Base-by-base conservation (phyloP, 495 filamentous ascomycete species). In the Evernia prunastri region DNA sequence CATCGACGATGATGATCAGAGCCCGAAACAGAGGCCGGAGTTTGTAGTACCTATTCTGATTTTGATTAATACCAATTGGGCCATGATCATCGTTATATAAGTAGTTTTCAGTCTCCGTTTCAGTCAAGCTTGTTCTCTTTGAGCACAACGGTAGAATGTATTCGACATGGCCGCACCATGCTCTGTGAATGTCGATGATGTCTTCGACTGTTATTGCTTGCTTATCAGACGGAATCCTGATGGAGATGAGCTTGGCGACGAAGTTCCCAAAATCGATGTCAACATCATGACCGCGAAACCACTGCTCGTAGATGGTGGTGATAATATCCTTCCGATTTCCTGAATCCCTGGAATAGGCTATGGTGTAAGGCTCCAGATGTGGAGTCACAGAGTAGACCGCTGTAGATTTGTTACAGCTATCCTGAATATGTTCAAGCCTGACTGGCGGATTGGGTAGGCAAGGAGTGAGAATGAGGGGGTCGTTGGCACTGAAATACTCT, bases 81-180 rank as follows among this genome's bases (percentile, higher is more conserved):
- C 59, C 59, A n/a, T 49, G 36, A 47, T 47, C 9, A n/a, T 47
- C n/a, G 43, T 47, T 47, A n/a, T 47, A 47, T 47, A 9, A 47
- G 23, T 47, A n/a, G 42, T 43, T 18, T 43, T 43, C 42, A 20
- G n/a, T 43, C 43, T 43, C 39, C 59, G 43, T 35, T 51, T 36
- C 59, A 27, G 39, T 27, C 27, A 23, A 36, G 23, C 36, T 36
- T n/a, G 43, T n/a, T 47, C n/a, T 47, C 43, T 25, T 61, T 25
- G 59, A 43, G 43, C 59, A 61, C 33, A 36, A 61, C 18, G 59
- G 59, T 61, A 61, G 40, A 51, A 25, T 61, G 59, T 29, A 15
- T 47, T 61, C 59, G 23, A 61, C 59, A 61, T 61, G 59, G n/a
- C 25, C 59, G 40, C 59, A 61, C 59, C 59, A 61, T 61, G 43